phyloP scores from a whole-genome alignment of 768 basidiomycete genomes.

The Hericium coralloides region DNA sequence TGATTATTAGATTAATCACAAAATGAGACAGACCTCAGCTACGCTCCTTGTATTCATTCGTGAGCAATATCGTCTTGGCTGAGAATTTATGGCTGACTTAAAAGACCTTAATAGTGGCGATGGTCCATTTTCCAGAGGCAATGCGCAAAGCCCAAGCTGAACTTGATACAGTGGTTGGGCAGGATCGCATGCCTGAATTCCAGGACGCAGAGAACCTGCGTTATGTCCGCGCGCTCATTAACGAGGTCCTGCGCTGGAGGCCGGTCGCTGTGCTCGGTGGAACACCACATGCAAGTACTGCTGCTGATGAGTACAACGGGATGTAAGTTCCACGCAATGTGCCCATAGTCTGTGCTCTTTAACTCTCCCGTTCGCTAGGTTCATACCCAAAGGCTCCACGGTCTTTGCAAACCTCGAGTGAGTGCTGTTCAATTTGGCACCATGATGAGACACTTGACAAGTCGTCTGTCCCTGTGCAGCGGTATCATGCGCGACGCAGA shows the following conservation, averaged over 20 bases:
- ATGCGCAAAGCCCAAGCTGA: slow-evolving; percentile 11
- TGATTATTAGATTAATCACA: background rate
- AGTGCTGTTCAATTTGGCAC: background rate
- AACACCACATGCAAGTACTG: slow-evolving; percentile 10
- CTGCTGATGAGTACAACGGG: slow-evolving; percentile 8
- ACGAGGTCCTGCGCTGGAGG: slow-evolving; percentile 4
- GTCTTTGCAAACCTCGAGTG: slow-evolving; percentile 17
- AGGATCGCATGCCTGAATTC: slow-evolving; percentile 5
- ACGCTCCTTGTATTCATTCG: slow-evolving; percentile 27
- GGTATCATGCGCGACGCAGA: slow-evolving; percentile 16
- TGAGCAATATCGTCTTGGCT: slow-evolving; percentile 10
- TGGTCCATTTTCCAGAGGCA: slow-evolving; percentile 21
- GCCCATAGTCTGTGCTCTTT: too few species aligned
- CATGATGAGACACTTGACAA: background rate
- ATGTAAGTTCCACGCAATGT: background rate
- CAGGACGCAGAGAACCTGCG: slow-evolving; percentile 7
- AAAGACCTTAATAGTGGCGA: slow-evolving; percentile 12
- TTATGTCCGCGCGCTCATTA: slow-evolving; percentile 11
- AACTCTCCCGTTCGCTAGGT: background rate
- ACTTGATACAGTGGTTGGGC: slow-evolving; percentile 1
- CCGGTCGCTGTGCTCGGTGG: slow-evolving; percentile 2
- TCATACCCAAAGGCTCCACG: slow-evolving; percentile 14
- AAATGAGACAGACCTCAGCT: slow-evolving; percentile 21
- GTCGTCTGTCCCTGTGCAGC: slow-evolving; percentile 8
- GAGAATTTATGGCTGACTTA: background rate